Base-by-base conservation (phyloP, 768 basidiomycete genomes). In the Boletus coccyginus region DNA sequence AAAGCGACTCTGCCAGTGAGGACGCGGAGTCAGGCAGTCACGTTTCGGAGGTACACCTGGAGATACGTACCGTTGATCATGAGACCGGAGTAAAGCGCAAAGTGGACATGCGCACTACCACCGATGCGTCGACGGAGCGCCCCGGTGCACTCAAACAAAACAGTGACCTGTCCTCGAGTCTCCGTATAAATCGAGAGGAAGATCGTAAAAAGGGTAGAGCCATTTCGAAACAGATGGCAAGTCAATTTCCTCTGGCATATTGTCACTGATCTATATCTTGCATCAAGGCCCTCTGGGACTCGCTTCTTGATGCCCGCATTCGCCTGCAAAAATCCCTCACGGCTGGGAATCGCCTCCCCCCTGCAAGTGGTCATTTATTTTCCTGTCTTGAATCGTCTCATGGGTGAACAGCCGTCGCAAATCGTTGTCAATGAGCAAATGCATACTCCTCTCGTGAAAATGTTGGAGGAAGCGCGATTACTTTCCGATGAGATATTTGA, bases 281-380 rank as follows among this genome's bases (percentile, higher is more conserved):
- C 32, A 11, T 53, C 27, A 56, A 98, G 94, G 77, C 78, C 3
- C 72, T 94, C 36, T 97, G 93, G 90, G 93, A 98, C 69, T 78
- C 81, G 6, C 77, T 98, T 38, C 78, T 98, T 31, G 92, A 97
- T 67, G 84, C 90, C n/a, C 84, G 96, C 36, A 98, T 98, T 69
- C 86, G 86, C 27, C 72, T 97, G 43, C 96, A 98, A 73, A 98
- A 94, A 74, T 81, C 87, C 24, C 77, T 85, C 44, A 65, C 76
- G 2, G 75, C 86, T 12, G 78, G 85, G 7, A 90, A 92, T 65
- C 74, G 75, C 47, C 77, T 97, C 7, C 87, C 90, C 35, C 65
- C 61, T 35, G 92, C 87, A 65, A 62, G 85, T 73, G 38, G 8
- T 56, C 46, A 38, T 57, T 24, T 12, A 24, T 46, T 38, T 46